phyloP scores from a whole-genome alignment of 306 rosid species.

The Pterocarpus macrocarpus region DNA sequence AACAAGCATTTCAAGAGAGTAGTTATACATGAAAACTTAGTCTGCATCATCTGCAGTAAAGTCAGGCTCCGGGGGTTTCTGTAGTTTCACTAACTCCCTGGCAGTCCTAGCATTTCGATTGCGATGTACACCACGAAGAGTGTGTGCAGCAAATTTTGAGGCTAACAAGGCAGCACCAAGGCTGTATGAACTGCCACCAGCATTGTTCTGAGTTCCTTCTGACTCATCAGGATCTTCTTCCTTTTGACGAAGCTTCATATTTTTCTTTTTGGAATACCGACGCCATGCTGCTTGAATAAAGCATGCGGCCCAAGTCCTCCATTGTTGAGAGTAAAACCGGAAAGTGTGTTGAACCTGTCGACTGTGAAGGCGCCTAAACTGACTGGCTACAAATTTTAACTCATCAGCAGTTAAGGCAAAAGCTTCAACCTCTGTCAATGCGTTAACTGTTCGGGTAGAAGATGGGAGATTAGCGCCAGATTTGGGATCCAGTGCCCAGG shows the following conservation, averaged over 20 bases:
- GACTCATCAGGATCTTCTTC: slow-evolving; percentile 77
- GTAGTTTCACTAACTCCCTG: slow-evolving; percentile 82
- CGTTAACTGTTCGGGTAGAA: slow-evolving; percentile 90
- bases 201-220: slow-evolving; percentile 57
- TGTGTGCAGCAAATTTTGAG: slow-evolving; percentile 90
- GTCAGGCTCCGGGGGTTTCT: slow-evolving; percentile 98
- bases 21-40: slow-evolving; percentile 50
- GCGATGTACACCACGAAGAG: slow-evolving; percentile 93
- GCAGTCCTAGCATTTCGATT: slow-evolving; percentile 84
- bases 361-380: slow-evolving; percentile 97
- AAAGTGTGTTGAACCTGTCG: slow-evolving; percentile 98
- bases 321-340: slow-evolving; percentile 96
- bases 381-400: slow-evolving; percentile 94
- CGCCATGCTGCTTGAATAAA: slow-evolving; percentile 99
- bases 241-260: slow-evolving; percentile 78
- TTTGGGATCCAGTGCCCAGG: slow-evolving; percentile 98
- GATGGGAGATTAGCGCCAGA: slow-evolving; percentile 95
- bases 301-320: slow-evolving; percentile 99
- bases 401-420: slow-evolving; percentile 94
- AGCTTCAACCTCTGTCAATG: slow-evolving; percentile 90
- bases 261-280: slow-evolving; percentile 84
- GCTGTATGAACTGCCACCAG: slow-evolving; percentile 72
- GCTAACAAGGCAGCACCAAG: slow-evolving; percentile 91
- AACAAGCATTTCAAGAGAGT: slow-evolving; percentile 43
- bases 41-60: slow-evolving; percentile 87